Conservation (phyloP, 148 eudicot genomes). For the Rhododendron henanense region DNA sequence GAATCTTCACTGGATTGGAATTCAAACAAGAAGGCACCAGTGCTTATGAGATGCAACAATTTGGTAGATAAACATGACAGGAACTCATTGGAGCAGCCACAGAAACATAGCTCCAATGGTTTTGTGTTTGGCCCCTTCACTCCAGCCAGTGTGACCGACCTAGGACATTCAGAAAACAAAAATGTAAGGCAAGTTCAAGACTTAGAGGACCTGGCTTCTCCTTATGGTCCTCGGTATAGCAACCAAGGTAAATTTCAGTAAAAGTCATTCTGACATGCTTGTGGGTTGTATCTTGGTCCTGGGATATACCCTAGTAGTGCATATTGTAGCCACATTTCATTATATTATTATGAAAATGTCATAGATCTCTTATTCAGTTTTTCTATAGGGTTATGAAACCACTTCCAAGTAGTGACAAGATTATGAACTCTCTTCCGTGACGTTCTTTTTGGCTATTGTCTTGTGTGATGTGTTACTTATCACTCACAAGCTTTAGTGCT, state of each 20-base stretch:
- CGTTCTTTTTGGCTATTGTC: not conserved
- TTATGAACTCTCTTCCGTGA: not conserved
- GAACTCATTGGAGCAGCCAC: conserved; percentile 30
- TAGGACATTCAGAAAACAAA: conserved; percentile 30
- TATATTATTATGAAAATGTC: not conserved
- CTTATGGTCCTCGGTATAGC: conserved; percentile 52
- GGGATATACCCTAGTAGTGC: not conserved
- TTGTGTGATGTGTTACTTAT: not conserved
- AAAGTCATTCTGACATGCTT: not conserved
- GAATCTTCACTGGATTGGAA: conserved; percentile 29
- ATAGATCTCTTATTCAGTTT: not conserved
- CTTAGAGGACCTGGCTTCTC: conserved; percentile 50
- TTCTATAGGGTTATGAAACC: not conserved
- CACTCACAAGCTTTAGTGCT: not conserved
- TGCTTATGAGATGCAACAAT: conserved; percentile 25
- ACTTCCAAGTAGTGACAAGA: not conserved
- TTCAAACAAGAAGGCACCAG: conserved; percentile 26
- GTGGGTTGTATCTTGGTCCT: not conserved
- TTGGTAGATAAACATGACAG: conserved; percentile 22
- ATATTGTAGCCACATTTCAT: not conserved
- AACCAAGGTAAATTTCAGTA: conserved; percentile 58
- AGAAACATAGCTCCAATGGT: conserved; percentile 31
- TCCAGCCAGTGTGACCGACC: conserved; percentile 45
- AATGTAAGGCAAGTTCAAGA: conserved; percentile 37
- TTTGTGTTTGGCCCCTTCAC: conserved; percentile 83